Evolutionary conservation across 345 rosid genomes (phyloP), one percentile per base, ranked within the genome.

Genomic region (Populus euphratica): DNA sequence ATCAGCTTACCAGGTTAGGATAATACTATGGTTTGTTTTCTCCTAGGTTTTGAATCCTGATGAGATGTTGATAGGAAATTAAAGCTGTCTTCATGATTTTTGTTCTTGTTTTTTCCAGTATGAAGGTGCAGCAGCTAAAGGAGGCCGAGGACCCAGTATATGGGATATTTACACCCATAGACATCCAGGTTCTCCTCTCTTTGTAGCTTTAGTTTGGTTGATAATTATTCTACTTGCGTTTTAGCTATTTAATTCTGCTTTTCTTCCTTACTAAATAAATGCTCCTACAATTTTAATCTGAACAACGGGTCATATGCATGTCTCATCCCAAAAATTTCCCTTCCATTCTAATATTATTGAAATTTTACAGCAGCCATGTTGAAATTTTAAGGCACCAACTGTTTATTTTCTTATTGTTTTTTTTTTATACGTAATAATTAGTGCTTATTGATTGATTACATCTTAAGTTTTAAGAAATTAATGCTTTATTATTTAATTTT

Each of bases 41-140:
- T 64, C 17, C 12, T 14, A 16, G 52, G 52, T 47, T 47, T 14
- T 64, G 68, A 64, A 64, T 25, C 18, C 36, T 23, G 29, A 64
- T 13, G 6, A n/a, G 35, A 64, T 5, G 18, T 25, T 64, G 68
- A 27, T 1, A 25, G 33, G 17, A 27, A 16, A 18, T 8, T n/a
- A 1, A 9, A 10, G 9, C 27, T 65, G 36, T 29, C 36, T 29
- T 25, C 36, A 13, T 65, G 18, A 25, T 27, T 62, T 33, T 62
- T 62, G 36, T 65, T 6, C 3, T 63, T 63, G 3, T 63, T 63
- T 23, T 11, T 44, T 43, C 12, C 63, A 78, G 77, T 73, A 73
- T 61, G 81, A 79, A 68, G 81, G 81, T 39, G 81, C 73, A 59
- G 81, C 77, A 6, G 49, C 66, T 68, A 41, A 72, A 38, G 81